A percentile compares a stretch with the other conserved stretches of the same genome.
These are phyloP conservation scores for Pseudogymnoascus sp. DNA, from an alignment of 2,329 filamentous ascomycete species.

Conservation along the genomic window DNA sequence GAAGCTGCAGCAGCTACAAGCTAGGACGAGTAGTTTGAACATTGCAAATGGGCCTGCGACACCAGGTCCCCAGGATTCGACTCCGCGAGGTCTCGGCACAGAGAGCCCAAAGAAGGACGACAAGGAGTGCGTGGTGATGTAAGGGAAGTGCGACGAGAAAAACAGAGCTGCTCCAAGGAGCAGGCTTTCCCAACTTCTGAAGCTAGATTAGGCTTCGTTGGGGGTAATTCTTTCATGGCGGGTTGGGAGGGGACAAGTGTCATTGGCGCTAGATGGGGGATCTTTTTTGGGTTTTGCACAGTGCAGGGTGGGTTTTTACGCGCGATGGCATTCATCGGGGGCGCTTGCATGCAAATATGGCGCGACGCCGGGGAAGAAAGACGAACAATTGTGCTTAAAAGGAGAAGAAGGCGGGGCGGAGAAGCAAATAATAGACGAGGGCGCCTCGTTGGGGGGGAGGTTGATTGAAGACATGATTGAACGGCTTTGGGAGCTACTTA, in stretches of 20 bases:
- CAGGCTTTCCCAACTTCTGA: neutral
- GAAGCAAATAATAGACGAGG: constrained; percentile 6
- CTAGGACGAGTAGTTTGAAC: neutral
- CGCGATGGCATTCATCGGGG: neutral
- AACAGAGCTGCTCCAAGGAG: neutral
- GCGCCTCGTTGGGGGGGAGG: neutral
- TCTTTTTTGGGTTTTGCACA: neutral
- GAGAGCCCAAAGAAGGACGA: constrained; percentile 19
- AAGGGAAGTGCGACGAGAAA: neutral
- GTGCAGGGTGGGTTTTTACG: neutral
- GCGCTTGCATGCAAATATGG: constrained; percentile 3
- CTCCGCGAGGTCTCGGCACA: neutral
- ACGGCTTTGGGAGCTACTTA: constrained; percentile 8
- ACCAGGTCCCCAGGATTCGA: neutral
- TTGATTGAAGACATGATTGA: constrained; percentile 7
- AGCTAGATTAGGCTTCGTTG: neutral
- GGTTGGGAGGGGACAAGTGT: neutral
- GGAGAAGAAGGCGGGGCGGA: neutral
- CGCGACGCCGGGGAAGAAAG: neutral
- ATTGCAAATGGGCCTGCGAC: neutral
- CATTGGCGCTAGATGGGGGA: neutral
- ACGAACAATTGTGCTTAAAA: neutral
- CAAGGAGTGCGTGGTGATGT: constrained; percentile 22
- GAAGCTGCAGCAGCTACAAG: constrained; percentile 23
- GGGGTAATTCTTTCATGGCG: constrained; percentile 2